Evolutionary conservation across 225 moss, liverwort and hornwort genomes (phyloP).

Genomic region (Bryoerythrophyllum caledonicum): DNA sequence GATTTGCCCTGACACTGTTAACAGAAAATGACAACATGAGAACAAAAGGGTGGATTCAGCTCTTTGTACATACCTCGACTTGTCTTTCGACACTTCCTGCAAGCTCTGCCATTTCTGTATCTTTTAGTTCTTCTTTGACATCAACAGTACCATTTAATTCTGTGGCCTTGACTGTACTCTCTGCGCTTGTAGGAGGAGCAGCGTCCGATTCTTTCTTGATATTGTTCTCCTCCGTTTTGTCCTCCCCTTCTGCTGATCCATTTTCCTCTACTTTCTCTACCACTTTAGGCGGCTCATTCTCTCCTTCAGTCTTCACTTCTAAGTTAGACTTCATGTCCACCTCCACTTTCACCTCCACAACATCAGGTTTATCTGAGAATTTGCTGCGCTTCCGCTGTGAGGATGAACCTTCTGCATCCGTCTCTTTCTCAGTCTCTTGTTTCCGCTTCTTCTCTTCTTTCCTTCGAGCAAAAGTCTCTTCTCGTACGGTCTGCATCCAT

Average conservation of each 20-base stretch:
- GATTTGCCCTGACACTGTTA: neutral
- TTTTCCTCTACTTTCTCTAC: conserved; percentile 53
- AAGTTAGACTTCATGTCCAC: conserved; percentile 37
- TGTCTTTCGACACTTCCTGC: conserved; percentile 52
- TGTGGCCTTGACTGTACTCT: conserved; percentile 41
- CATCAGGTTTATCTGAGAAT: conserved; percentile 83
- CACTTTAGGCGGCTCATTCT: conserved; percentile 25
- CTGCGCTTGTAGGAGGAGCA: conserved; percentile 32
- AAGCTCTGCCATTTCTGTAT: conserved; percentile 76
- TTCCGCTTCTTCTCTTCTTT: conserved; percentile 85
- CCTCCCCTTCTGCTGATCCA: conserved; percentile 37
- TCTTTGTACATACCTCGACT: conserved; percentile 47
- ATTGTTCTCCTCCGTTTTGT: conserved; percentile 41
- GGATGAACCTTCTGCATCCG: conserved; percentile 80
- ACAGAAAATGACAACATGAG: neutral
- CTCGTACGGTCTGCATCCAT: conserved; percentile 61
- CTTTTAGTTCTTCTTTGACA: conserved; percentile 61
- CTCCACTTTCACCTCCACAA: conserved; percentile 65
- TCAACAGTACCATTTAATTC: conserved; percentile 42
- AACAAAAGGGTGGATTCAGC: neutral
- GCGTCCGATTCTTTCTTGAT: conserved; percentile 44
- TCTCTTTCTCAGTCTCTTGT: conserved; percentile 66
- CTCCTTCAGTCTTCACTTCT: conserved; percentile 44
- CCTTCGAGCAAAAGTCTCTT: conserved; percentile 54
- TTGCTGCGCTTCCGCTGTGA: conserved; percentile 88